These are phyloP conservation scores for Colletotrichum siamense DNA, from an alignment of 2,329 filamentous ascomycete species.

Conservation along the genomic window DNA sequence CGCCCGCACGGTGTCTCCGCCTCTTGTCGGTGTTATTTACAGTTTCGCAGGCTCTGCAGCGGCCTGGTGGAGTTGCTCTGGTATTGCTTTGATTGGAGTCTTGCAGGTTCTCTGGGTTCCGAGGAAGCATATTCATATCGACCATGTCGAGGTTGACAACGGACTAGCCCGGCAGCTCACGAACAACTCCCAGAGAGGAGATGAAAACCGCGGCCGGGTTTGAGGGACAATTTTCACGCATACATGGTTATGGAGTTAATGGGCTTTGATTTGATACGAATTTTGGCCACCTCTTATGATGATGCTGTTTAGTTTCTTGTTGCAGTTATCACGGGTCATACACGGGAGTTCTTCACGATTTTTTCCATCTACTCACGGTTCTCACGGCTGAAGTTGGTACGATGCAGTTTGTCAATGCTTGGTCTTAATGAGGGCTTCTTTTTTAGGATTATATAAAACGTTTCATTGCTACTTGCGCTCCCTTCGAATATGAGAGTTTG, in stretches of 20 bases:
- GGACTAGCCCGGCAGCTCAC: slow-evolving; percentile 3
- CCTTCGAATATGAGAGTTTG: not conserved
- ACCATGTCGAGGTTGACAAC: slow-evolving; percentile 23
- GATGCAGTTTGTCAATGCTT: not conserved
- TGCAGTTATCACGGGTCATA: not conserved
- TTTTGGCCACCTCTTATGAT: not conserved
- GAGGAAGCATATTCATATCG: slow-evolving; percentile 25
- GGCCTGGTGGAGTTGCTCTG: slow-evolving; percentile 44
- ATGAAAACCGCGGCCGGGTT: slow-evolving; percentile 1
- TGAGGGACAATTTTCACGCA: not conserved
- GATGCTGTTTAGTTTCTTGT: not conserved
- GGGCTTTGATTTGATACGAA: not conserved
- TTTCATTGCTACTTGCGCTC: not conserved
- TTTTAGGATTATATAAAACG: not conserved
- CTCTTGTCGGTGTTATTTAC: slow-evolving; percentile 71
- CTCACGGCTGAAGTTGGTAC: not conserved
- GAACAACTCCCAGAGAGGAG: slow-evolving; percentile 3
- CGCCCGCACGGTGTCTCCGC: slow-evolving; percentile 72
- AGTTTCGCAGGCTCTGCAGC: slow-evolving; percentile 57
- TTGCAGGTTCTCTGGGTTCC: slow-evolving; percentile 22
- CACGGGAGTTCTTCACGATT: not conserved
- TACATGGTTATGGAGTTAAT: not conserved
- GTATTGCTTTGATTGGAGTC: slow-evolving; percentile 7
- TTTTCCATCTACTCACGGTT: not conserved
- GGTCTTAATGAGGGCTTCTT: not conserved